A percentile compares a stretch with the other conserved stretches of the same genome.
Conservation (phyloP, 805 yeast species). For the Lipomyces chichibuensis region DNA sequence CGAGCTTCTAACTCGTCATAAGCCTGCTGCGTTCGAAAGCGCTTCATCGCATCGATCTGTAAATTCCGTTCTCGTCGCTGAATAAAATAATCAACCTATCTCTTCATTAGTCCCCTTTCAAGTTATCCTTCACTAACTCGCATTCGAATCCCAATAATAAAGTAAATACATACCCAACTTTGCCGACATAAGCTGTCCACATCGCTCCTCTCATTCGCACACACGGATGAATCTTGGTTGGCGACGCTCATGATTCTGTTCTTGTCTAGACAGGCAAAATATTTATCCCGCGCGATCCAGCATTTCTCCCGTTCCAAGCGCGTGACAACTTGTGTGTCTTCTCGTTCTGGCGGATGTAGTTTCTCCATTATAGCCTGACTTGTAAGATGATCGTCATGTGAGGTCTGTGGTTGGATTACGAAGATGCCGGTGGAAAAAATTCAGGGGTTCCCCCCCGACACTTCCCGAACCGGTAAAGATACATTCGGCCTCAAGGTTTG, state of each 20-base stretch:
- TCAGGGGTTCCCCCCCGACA: background rate
- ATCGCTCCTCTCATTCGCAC: background rate
- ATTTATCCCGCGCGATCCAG: conserved; percentile 87
- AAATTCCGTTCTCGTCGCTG: conserved; percentile 12
- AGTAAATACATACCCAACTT: conserved; percentile 14
- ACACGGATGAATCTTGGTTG: background rate
- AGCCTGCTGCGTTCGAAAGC: background rate
- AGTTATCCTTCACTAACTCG: background rate
- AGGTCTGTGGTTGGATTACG: background rate
- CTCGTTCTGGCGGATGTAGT: background rate
- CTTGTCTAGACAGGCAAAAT: conserved; percentile 72
- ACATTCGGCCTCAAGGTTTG: background rate
- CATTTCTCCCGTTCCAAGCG: conserved; percentile 49
- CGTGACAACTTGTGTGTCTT: conserved; percentile 5
- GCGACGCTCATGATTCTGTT: conserved; percentile 52
- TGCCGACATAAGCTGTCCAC: conserved; percentile 11
- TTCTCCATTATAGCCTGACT: background rate
- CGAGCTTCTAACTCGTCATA: background rate
- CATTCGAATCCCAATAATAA: background rate
- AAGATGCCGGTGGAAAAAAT: background rate
- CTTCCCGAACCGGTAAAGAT: too few relatives aligned
- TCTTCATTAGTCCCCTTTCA: background rate
- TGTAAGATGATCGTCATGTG: background rate
- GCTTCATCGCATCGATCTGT: conserved; percentile 9
- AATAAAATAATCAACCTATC: conserved; percentile 25